Evolutionary conservation across 176 grass and related monocot genomes (phyloP).

Genomic region (Tillandsia fasciculata): DNA sequence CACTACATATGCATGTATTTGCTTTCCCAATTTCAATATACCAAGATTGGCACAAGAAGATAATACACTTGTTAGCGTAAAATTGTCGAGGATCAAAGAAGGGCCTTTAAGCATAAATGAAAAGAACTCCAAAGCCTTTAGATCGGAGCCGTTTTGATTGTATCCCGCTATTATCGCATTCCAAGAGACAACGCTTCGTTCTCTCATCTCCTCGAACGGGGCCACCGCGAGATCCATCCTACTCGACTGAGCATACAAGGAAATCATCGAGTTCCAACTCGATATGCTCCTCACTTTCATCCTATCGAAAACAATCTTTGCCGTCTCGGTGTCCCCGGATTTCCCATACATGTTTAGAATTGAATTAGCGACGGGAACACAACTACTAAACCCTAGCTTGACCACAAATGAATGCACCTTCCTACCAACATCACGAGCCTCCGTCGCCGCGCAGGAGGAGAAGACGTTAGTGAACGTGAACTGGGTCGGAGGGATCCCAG

Average conservation of each 20-base stretch:
- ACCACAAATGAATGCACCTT: conserved; percentile 51
- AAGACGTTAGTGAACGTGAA: conserved; percentile 71
- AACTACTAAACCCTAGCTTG: conserved; percentile 46
- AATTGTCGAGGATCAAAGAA: conserved; percentile 37
- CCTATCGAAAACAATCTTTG: conserved; percentile 46
- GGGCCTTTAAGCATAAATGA: conserved; percentile 33
- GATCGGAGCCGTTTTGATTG: conserved; percentile 58
- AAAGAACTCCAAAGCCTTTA: conserved; percentile 55
- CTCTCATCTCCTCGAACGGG: conserved; percentile 46
- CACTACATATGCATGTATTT: conserved; percentile 43
- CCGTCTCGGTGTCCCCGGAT: conserved; percentile 40
- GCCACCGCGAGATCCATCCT: conserved; percentile 59
- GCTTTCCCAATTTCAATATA: conserved; percentile 39
- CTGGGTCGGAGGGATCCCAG: conserved; percentile 44
- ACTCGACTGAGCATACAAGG: conserved; percentile 32
- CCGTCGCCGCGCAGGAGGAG: conserved; percentile 38
- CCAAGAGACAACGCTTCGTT: conserved; percentile 62
- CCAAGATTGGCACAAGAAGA: conserved; percentile 44
- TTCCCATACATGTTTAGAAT: conserved; percentile 72
- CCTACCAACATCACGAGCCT: conserved; percentile 19
- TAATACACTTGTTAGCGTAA: conserved; percentile 47
- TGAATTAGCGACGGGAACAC: conserved; percentile 52
- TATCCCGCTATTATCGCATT: conserved; percentile 70
- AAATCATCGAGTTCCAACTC: conserved; percentile 64
- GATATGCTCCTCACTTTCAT: conserved; percentile 43